A percentile compares a stretch with the other conserved stretches of the same genome.
Evolutionary conservation across 345 rosid genomes (phyloP).

Genomic region (Aegle marmelos): DNA sequence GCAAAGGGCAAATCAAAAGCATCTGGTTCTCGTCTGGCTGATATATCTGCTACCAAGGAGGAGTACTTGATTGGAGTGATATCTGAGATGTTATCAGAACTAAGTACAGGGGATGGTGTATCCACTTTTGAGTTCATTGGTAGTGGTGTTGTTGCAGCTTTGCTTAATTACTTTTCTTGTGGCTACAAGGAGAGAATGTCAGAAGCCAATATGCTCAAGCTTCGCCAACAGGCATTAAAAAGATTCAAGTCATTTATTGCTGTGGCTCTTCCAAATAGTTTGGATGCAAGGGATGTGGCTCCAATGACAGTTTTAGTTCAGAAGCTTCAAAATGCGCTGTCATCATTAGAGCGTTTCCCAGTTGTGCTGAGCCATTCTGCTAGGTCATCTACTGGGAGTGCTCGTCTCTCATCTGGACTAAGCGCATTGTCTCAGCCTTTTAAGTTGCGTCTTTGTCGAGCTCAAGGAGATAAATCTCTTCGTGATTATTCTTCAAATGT

Average conservation of each 20-base stretch:
- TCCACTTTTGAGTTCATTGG: constrained; percentile 98
- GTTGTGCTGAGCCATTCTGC: constrained; percentile 93
- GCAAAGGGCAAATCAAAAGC: constrained; percentile 89
- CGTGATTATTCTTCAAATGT: constrained; percentile 97
- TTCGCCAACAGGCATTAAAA: constrained; percentile 76
- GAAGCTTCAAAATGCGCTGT: constrained; percentile 95
- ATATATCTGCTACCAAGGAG: constrained; percentile 65
- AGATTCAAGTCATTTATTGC: constrained; percentile 76
- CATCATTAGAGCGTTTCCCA: constrained; percentile 94
- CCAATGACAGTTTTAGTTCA: constrained; percentile 85
- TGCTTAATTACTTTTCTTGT: constrained; percentile 89
- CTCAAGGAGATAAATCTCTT: constrained; percentile 83
- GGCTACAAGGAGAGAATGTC: constrained; percentile 85
- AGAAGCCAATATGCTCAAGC: constrained; percentile 71
- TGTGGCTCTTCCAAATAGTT: constrained; percentile 66
- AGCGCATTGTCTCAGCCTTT: constrained; percentile 95
- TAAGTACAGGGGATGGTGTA: constrained; percentile 96
- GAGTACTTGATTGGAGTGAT: constrained; percentile 76
- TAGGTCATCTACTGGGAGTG: constrained; percentile 84
- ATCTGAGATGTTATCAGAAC: constrained; percentile 80
- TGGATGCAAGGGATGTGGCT: constrained; percentile 44
- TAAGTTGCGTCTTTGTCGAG: constrained; percentile 92
- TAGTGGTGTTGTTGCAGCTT: constrained; percentile 94
- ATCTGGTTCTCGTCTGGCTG: constrained; percentile 50
- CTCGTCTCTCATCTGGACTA: constrained; percentile 93